Percentiles rank a stretch among this genome's conserved stretches.
phyloP scores from a whole-genome alignment of 2,329 filamentous ascomycete species.

The Zarea fungicola region DNA sequence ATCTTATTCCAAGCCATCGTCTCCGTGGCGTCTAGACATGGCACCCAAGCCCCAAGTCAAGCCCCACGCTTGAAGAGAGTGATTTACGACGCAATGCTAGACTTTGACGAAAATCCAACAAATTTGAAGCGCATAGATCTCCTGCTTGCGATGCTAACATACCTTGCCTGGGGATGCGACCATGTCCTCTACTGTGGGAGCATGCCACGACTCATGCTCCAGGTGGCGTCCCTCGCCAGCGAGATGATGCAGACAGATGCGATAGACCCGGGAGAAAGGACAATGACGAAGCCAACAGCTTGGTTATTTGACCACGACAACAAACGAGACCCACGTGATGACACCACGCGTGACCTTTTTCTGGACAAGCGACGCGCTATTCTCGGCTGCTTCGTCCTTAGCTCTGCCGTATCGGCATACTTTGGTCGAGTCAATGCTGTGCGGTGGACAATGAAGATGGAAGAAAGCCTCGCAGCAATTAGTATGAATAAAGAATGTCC shows the following conservation, averaged over 20 bases:
- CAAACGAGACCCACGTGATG: not conserved
- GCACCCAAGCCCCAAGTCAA: too few species aligned
- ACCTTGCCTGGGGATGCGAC: not conserved
- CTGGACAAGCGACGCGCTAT: not conserved
- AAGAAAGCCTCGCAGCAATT: conserved; percentile 2
- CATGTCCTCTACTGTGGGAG: not conserved
- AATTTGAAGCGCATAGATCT: not conserved
- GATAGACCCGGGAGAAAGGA: not conserved
- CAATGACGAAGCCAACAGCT: not conserved
- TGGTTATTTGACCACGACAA: not conserved
- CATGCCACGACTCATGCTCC: not conserved
- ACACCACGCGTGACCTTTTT: not conserved
- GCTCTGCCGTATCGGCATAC: not conserved
- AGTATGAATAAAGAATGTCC: not conserved
- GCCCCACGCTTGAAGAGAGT: not conserved
- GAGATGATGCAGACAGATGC: not conserved
- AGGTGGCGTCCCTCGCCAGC: not conserved
- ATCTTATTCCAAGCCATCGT: not conserved
- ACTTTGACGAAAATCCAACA: not conserved
- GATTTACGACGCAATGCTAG: not conserved
- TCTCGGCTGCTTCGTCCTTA: not conserved
- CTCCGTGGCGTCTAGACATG: not conserved
- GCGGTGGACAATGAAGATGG: not conserved
- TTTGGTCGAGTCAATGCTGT: not conserved
- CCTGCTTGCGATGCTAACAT: not conserved